Evolutionary conservation across 345 rosid species (phyloP).

Genomic region (Barbarea vulgaris): DNA sequence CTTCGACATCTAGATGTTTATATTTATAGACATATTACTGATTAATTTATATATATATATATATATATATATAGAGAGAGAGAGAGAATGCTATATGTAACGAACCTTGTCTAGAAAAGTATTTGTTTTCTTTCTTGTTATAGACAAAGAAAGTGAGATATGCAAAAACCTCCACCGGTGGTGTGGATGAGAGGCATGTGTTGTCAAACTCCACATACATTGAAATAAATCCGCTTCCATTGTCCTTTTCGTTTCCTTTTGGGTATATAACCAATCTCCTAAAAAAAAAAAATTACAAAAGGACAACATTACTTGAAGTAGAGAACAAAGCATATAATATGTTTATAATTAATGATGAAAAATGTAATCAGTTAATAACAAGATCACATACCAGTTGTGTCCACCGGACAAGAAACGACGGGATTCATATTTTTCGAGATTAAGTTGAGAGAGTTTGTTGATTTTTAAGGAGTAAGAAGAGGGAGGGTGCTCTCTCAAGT

Average conservation of each 20-base stretch:
- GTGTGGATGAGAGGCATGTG: not conserved
- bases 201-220: conserved; percentile 9
- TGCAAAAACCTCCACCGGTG: not conserved
- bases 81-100: not conserved
- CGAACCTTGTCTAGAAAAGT: not conserved
- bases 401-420: not conserved
- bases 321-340: not conserved
- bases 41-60: not conserved
- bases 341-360: not conserved
- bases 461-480: not conserved
- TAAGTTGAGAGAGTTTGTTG: not conserved
- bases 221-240: not conserved
- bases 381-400: not conserved
- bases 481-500: not conserved
- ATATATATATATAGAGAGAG: not conserved
- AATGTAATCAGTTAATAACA: not conserved
- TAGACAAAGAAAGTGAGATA: not conserved
- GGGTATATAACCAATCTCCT: conserved; percentile 7
- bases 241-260: not conserved
- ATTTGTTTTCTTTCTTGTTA: conserved; percentile 16
- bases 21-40: not conserved
- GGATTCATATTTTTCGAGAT: not conserved
- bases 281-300: not conserved
- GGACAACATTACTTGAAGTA: not conserved
- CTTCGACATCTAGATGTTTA: not conserved